These are phyloP conservation scores for Hanseniaspora lindneri DNA, from an alignment of 805 yeast species.

Conservation along the genomic window DNA sequence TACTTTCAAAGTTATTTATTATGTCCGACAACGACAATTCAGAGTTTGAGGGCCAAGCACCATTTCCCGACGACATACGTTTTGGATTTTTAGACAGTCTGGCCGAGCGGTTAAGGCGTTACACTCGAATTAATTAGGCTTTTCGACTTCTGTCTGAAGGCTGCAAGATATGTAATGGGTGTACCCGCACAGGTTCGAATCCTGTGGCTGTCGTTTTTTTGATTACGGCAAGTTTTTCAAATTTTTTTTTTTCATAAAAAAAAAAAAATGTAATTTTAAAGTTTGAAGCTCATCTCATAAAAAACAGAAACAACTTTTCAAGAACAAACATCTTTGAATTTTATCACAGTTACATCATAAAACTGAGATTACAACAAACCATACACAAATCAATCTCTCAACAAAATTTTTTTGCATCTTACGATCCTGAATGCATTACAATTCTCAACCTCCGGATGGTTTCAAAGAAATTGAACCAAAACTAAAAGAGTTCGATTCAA, in stretches of 20 bases:
- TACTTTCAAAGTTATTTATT: too few species aligned
- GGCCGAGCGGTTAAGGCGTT: slow-evolving; percentile 73
- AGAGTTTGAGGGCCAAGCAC: too few species aligned
- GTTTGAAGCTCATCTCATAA: neutral
- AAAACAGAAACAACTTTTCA: neutral
- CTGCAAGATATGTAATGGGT: slow-evolving; percentile 45
- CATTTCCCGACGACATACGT: too few species aligned
- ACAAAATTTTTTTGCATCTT: too few species aligned
- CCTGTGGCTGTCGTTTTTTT: slow-evolving; percentile 58
- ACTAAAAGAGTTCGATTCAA: neutral
- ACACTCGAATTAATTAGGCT: slow-evolving; percentile 43
- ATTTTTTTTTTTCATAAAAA: neutral
- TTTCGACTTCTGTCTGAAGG: neutral
- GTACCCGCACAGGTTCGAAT: slow-evolving; percentile 73
- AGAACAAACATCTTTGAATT: neutral
- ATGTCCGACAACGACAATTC: too few species aligned
- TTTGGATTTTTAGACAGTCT: slow-evolving; percentile 33
- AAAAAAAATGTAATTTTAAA: neutral
- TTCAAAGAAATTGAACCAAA: slow-evolving; percentile 1
- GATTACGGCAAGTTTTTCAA: slow-evolving; percentile 18
- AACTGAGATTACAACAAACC: neutral
- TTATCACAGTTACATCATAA: too few species aligned
- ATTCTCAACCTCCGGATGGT: slow-evolving; percentile 1
- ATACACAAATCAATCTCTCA: neutral
- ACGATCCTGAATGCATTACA: too few species aligned